phyloP scores from a whole-genome alignment of 2,329 filamentous ascomycete species.

The Cucurbitaria berberidis region DNA sequence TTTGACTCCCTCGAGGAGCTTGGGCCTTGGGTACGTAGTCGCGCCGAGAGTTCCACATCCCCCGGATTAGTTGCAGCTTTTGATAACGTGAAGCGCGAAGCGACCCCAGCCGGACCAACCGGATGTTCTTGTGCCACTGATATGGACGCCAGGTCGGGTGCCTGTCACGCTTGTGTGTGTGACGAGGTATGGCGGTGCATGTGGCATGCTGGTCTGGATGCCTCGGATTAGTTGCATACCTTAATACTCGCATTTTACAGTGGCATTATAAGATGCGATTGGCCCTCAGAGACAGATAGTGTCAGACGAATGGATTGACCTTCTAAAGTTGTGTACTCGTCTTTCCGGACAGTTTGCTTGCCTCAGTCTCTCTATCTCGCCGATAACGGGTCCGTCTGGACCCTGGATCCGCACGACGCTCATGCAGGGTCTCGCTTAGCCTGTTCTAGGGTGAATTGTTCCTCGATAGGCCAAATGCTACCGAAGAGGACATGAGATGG shows the following conservation, averaged over 20 bases:
- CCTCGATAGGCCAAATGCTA: slow-evolving; percentile 7
- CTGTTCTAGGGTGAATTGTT: background rate
- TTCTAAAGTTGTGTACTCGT: background rate
- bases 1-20: slow-evolving; percentile 19
- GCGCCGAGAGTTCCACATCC: slow-evolving; percentile 22
- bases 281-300: background rate
- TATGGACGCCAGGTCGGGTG: slow-evolving; percentile 5
- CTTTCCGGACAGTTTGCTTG: background rate
- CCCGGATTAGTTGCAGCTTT: slow-evolving; percentile 35
- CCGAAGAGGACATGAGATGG: background rate
- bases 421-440: slow-evolving; percentile 9
- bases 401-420: slow-evolving; percentile 9
- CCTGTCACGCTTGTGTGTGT: slow-evolving; percentile 3
- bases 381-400: slow-evolving; percentile 17
- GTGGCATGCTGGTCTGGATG: background rate
- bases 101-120: slow-evolving; percentile 20
- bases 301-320: background rate
- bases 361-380: slow-evolving; percentile 1
- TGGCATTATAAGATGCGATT: background rate
- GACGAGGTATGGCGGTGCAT: slow-evolving; percentile 3
- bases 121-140: slow-evolving; percentile 1
- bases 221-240: background rate
- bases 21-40: slow-evolving; percentile 10
- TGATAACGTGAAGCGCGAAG: slow-evolving; percentile 32
- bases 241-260: background rate